phyloP scores from a whole-genome alignment of 2,329 filamentous ascomycete genomes.

The Calycina herbarum region DNA sequence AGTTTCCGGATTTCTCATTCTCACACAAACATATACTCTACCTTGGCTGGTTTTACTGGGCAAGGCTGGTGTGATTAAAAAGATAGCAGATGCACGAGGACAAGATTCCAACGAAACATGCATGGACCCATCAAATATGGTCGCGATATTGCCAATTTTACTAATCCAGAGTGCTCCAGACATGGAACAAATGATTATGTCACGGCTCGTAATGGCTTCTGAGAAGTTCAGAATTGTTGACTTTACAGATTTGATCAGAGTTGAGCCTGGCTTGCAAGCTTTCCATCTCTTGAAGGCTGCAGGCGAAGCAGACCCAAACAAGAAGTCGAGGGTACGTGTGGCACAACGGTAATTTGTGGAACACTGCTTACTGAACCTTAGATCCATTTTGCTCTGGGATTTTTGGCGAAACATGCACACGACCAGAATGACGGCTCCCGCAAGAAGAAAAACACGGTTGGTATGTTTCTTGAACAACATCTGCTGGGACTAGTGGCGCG shows the following conservation, averaged over 20 bases:
- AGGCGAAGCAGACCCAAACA: slow-evolving; percentile 63
- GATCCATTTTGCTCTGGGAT: slow-evolving; percentile 38
- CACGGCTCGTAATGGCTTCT: slow-evolving; percentile 67
- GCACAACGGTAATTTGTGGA: neutral
- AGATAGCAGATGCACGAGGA: slow-evolving; percentile 76
- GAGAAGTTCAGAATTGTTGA: slow-evolving; percentile 66
- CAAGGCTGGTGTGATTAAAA: slow-evolving; percentile 74
- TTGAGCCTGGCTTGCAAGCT: slow-evolving; percentile 73
- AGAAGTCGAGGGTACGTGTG: slow-evolving; percentile 55
- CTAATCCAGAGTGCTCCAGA: slow-evolving; percentile 57
- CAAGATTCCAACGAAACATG: slow-evolving; percentile 58
- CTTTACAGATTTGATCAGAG: slow-evolving; percentile 68
- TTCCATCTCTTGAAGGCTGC: slow-evolving; percentile 81
- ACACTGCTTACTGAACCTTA: slow-evolving; percentile 17
- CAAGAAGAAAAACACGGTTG: slow-evolving; percentile 59
- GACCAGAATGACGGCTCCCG: slow-evolving; percentile 30
- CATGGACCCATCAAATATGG: slow-evolving; percentile 57
- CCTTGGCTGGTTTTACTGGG: slow-evolving; percentile 83
- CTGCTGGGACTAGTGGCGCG: slow-evolving; percentile 84
- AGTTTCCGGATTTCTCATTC: slow-evolving; percentile 69
- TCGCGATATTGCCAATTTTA: slow-evolving; percentile 58
- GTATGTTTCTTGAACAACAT: slow-evolving; percentile 77
- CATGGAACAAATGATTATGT: slow-evolving; percentile 66
- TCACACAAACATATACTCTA: slow-evolving; percentile 78
- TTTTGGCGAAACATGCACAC: slow-evolving; percentile 42